These are phyloP conservation scores for Pythium myriotylum DNA, from an alignment of 352 stramenopile species.

Conservation along the genomic window DNA sequence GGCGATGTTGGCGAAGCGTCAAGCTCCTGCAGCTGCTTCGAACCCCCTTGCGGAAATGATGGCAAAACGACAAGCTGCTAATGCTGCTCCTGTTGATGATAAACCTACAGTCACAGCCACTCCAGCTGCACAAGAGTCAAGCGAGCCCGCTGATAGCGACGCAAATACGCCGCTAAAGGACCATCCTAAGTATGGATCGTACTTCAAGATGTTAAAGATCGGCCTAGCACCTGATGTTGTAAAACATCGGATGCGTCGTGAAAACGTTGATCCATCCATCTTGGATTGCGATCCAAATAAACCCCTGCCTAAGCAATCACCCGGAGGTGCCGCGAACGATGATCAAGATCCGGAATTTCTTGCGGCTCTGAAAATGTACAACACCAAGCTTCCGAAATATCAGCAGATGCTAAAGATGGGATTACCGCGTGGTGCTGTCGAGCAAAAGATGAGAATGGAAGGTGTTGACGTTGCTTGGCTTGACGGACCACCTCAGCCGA, in stretches of 20 bases:
- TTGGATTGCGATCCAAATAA: slow-evolving; percentile 71
- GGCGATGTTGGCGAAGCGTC: slow-evolving; percentile 27
- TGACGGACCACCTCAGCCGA: slow-evolving; percentile 53
- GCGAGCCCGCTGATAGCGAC: slow-evolving; percentile 24
- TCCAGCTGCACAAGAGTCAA: slow-evolving; percentile 9
- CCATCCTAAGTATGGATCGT: slow-evolving; percentile 68
- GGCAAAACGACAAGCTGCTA: slow-evolving; percentile 25
- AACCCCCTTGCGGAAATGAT: slow-evolving; percentile 32
- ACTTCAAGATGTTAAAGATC: slow-evolving; percentile 87
- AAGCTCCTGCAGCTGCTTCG: slow-evolving; percentile 11
- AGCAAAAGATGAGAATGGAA: slow-evolving; percentile 88
- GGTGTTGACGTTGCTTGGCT: slow-evolving; percentile 66
- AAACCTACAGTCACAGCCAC: not conserved
- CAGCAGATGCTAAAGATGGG: slow-evolving; percentile 82
- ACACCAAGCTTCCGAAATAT: slow-evolving; percentile 72
- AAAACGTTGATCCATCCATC: slow-evolving; percentile 59
- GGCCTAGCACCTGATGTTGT: slow-evolving; percentile 64
- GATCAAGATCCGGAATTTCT: slow-evolving; percentile 51
- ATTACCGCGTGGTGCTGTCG: slow-evolving; percentile 60
- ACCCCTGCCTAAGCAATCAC: slow-evolving; percentile 31
- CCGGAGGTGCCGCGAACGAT: slow-evolving; percentile 32
- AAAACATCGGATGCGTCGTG: slow-evolving; percentile 77
- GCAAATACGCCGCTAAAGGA: slow-evolving; percentile 51
- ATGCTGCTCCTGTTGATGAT: not conserved
- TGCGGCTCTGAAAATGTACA: slow-evolving; percentile 57